Base-by-base conservation (phyloP, 1,284 basidiomycete species). In the Spongispora temasekensis region DNA sequence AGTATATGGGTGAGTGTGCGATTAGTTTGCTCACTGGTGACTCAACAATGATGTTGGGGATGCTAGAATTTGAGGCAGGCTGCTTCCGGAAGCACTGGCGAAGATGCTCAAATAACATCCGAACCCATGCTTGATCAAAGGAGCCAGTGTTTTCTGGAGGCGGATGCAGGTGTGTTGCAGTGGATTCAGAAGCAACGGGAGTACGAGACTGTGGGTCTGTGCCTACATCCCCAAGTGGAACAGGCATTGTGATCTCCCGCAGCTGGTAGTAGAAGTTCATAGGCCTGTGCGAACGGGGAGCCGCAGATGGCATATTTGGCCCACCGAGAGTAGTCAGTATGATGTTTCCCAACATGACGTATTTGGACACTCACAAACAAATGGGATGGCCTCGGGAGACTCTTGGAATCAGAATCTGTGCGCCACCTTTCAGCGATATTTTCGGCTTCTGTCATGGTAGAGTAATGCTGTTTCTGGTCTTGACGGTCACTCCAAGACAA, bases 31-130 rank as follows among this genome's bases (percentile, higher is more conserved):
- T 65, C 54, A 77, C 75, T 28, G 77, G 77, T 31, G 75, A 69
- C 55, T 78, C 68, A 40, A 78, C 76, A 10, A 69, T 53, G 54
- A 78, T 76, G 46, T 74, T 62, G 12, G 75, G 76, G 23, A 76
- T 68, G 40, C 58, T 68, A 25, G 67, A 67, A 1, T 56, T 58
- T 2, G 77, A 77, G 17, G 62, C 58, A 4, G 65, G 68, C n/a
- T 73, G 75, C 21, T 67, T 61, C 4, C 75, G 75, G 61, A 70
- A 64, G 19, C 67, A 64, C 34, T 70, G 51, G 27, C 70, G 71
- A 32, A 74, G 55, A 46, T 70, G 57, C 1, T 73, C 67, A 9
- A 74, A 23, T 0, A 64, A 61, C 10, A 67, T 57, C 3, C 63
- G 61, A 19, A n/a, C 15, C 17, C 62, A 67, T n/a, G 25, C 30